Evolutionary conservation across 306 rosid genomes (phyloP).

Genomic region (Cucurbita moschata): DNA sequence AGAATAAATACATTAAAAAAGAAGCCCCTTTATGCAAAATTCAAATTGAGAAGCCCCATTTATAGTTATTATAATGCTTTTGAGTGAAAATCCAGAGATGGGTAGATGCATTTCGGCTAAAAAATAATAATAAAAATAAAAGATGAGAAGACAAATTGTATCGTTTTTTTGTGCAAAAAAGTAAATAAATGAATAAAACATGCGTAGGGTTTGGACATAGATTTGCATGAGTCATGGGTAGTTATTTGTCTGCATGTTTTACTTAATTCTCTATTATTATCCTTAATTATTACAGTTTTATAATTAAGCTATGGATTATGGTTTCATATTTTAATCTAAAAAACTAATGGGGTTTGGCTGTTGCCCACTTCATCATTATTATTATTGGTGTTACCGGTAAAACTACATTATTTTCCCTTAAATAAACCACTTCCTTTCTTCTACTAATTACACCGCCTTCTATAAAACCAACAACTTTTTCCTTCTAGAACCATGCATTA

Average conservation of each 20-base stretch:
- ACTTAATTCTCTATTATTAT: slow-evolving; percentile 11
- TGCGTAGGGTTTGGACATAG: slow-evolving; percentile 14
- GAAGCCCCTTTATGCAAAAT: not conserved
- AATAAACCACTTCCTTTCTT: too few species aligned
- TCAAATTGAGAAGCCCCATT: not conserved
- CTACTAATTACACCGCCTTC: too few species aligned
- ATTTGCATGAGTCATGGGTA: slow-evolving; percentile 35
- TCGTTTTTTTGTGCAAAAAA: not conserved
- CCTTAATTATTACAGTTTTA: slow-evolving; percentile 2
- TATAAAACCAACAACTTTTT: too few species aligned
- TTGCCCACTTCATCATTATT: slow-evolving; percentile 45
- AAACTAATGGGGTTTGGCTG: slow-evolving; percentile 41
- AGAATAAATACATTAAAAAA: too few species aligned
- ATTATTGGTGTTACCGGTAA: not conserved
- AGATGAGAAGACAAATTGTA: not conserved
- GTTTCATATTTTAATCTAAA: slow-evolving; percentile 12
- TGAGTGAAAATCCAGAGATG: not conserved
- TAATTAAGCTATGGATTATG: slow-evolving; percentile 1
- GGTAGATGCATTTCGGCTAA: not conserved
- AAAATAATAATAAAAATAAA: not conserved
- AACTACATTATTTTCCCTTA: too few species aligned
- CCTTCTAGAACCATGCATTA: too few species aligned
- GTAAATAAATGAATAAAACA: not conserved
- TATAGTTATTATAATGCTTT: not conserved
- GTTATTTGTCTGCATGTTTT: slow-evolving; percentile 31